A percentile compares a stretch with the other conserved stretches of the same genome.
phyloP scores from a whole-genome alignment of 140 eudicot species.

The Erigeron philadelphicus region DNA sequence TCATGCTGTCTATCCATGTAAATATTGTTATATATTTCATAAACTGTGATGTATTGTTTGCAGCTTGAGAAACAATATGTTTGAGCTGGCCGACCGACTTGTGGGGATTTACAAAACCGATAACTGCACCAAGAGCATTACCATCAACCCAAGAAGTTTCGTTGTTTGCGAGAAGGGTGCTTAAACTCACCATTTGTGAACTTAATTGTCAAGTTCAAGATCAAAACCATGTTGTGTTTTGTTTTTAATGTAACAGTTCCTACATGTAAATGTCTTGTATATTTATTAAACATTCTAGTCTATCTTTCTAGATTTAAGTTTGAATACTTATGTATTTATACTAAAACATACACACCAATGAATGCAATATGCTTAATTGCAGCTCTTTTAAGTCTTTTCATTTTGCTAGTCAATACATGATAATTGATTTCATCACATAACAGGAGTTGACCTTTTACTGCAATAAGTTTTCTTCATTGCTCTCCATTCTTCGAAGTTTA shows the following conservation, averaged over 20 bases:
- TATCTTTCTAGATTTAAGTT: background rate
- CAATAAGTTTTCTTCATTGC: slow-evolving; percentile 25
- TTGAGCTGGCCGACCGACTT: slow-evolving; percentile 93
- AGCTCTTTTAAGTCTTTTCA: background rate
- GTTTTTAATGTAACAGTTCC: background rate
- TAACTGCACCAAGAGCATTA: slow-evolving; percentile 95
- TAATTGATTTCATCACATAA: slow-evolving; percentile 16
- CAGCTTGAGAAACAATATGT: slow-evolving; percentile 97
- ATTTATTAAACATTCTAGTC: slow-evolving; percentile 6
- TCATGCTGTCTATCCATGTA: background rate
- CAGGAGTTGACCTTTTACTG: slow-evolving; percentile 23
- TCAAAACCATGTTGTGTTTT: slow-evolving; percentile 7
- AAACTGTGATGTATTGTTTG: slow-evolving; percentile 21
- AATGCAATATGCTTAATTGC: background rate
- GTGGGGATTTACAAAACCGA: slow-evolving; percentile 95
- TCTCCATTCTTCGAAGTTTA: slow-evolving; percentile 41
- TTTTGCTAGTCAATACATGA: background rate
- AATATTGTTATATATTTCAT: background rate
- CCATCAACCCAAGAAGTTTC: slow-evolving; percentile 80
- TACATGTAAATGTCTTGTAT: slow-evolving; percentile 18
- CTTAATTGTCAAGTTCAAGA: background rate
- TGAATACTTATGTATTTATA: background rate
- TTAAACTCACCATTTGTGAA: slow-evolving; percentile 19
- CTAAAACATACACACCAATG: background rate
- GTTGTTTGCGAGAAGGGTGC: slow-evolving; percentile 63